These are phyloP conservation scores for Hymenoscyphus fructigenus DNA, from an alignment of 2,329 filamentous ascomycete species.

Conservation along the genomic window DNA sequence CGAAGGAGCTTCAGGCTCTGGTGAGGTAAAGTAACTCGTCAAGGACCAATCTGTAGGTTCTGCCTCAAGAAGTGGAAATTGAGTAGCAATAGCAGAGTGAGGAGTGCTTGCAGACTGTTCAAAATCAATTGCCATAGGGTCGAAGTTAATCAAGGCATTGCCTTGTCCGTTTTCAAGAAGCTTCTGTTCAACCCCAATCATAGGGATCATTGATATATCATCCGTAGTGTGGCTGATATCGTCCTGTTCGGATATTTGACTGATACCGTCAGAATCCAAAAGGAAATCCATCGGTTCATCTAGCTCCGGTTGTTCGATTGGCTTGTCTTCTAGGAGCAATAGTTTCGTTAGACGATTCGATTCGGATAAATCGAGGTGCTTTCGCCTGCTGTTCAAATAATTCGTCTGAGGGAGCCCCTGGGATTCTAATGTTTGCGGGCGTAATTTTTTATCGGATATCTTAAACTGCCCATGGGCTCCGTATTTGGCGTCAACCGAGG, in stretches of 20 bases:
- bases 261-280: constrained; percentile 38
- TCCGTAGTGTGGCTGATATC: constrained; percentile 52
- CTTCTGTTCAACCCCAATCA: constrained; percentile 39
- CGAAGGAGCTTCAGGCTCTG: constrained; percentile 46
- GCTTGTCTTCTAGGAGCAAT: constrained; percentile 44
- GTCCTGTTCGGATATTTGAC: constrained; percentile 55
- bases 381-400: constrained; percentile 28
- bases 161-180: constrained; percentile 27
- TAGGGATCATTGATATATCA: constrained; percentile 50
- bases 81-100: constrained; percentile 29
- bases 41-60: constrained; percentile 44
- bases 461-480: constrained; percentile 32
- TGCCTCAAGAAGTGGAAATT: constrained; percentile 33
- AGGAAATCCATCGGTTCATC: constrained; percentile 26
- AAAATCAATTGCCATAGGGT: constrained; percentile 33
- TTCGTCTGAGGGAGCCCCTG: constrained; percentile 30
- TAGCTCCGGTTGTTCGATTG: constrained; percentile 14
- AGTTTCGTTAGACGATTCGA: constrained; percentile 37
- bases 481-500: constrained; percentile 36
- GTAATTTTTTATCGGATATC: constrained; percentile 21
- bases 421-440: constrained; percentile 5
- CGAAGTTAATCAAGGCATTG: constrained; percentile 33
- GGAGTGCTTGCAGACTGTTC: constrained; percentile 30
- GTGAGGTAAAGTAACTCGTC: constrained; percentile 57
- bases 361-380: constrained; percentile 17